Conservation (phyloP, 257 asterid species). For the Pogostemon cablin region DNA sequence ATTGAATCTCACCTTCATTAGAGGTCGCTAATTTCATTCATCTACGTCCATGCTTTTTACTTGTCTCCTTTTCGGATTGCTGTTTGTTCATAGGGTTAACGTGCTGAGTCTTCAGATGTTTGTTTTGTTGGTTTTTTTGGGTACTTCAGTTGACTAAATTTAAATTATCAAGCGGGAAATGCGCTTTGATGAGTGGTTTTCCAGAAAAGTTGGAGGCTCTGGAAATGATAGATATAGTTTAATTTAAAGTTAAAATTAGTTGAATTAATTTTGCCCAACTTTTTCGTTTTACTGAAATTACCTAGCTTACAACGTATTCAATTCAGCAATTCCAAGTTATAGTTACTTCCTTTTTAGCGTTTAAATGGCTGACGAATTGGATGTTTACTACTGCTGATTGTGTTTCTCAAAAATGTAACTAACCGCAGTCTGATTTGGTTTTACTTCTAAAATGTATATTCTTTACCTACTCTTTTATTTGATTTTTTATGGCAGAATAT, state of each 20-base stretch:
- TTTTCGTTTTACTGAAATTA: not conserved
- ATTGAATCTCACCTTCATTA: slow-evolving; percentile 76
- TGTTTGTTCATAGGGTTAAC: slow-evolving; percentile 13
- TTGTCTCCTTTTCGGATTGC: not conserved
- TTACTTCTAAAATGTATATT: not conserved
- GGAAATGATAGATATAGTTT: slow-evolving; percentile 4
- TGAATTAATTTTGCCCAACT: slow-evolving; percentile 25
- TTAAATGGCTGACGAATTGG: not conserved
- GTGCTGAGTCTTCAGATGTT: slow-evolving; percentile 17
- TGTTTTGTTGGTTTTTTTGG: slow-evolving; percentile 16
- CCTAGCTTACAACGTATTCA: slow-evolving; percentile 13
- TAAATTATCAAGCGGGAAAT: slow-evolving; percentile 34
- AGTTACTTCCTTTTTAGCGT: not conserved
- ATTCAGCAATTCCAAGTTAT: slow-evolving; percentile 12
- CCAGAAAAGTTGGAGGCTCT: slow-evolving; percentile 27
- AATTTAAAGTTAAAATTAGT: not conserved
- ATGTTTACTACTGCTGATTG: slow-evolving; percentile 21
- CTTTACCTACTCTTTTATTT: slow-evolving; percentile 23
- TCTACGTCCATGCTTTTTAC: slow-evolving; percentile 12
- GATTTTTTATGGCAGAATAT: slow-evolving; percentile 64
- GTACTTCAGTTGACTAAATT: slow-evolving; percentile 21
- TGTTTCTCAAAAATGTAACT: slow-evolving; percentile 20
- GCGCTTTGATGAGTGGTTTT: slow-evolving; percentile 24
- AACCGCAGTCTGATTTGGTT: not conserved
- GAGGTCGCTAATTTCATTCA: slow-evolving; percentile 48